Evolutionary conservation across 345 rosid species (phyloP), one percentile per base, ranked within the genome.

Genomic region (Toxicodendron radicans): DNA sequence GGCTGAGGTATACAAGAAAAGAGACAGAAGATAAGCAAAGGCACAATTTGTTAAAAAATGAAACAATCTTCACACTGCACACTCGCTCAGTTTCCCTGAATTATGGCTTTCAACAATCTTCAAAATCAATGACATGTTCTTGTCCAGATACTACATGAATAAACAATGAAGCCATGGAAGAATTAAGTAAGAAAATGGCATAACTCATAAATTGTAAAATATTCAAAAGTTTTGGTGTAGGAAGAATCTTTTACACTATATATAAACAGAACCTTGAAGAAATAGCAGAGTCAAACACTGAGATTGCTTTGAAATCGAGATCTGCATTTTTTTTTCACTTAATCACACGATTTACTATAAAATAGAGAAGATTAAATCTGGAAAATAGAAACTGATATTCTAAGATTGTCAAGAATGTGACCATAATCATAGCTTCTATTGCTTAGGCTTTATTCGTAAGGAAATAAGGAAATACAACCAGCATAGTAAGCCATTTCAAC

Each of bases 41-140:
- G 7, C 41, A 43, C n/a, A 8, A 63, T 5, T 33, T 33, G 9
- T 57, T 67, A 10, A 8, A n/a, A n/a, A n/a, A n/a, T n/a, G n/a
- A n/a, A n/a, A n/a, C n/a, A 56, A 13, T 24, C 71, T 98, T 88
- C 87, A 96, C 99, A 93, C 99, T 7, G 98, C 98, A 71, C 99
- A 96, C 68, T 96, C 99, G 60, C 83, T 86, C 70, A 93, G 83
- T 79, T 96, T 93, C 75, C 99, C 99, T 0, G 97, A 88, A 83
- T 87, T 96, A 84, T 96, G 99, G 87, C 97, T 91, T 84, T 96
- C 99, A 56, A 96, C 99, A 17, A 96, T 96, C 95, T 96, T 96
- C 89, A 96, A 83, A 84, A 96, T 96, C 95, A 96, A 83, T 0
- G 99, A 96, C 85, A 93, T 96, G 94, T 96, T 96, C 87, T 96